Evolutionary conservation across 257 asterid species (phyloP), one percentile per base, ranked within the genome.

Genomic region (Jacaranda copaia): DNA sequence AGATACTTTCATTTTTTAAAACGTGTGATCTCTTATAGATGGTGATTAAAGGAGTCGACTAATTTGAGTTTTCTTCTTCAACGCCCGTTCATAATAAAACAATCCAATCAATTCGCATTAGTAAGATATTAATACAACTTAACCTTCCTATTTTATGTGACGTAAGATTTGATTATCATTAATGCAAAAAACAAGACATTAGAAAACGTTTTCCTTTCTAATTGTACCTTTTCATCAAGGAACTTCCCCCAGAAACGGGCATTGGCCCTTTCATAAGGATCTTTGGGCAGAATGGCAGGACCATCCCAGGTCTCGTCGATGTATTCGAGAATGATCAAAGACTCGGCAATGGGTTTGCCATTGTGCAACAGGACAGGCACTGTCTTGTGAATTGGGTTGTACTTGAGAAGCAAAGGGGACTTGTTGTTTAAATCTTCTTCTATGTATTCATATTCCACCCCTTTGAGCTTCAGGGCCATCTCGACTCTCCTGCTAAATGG

Each of bases 221-320:
- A 15, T 52, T 52, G 6, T 48, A 87, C 96, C 90, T 88, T 88
- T 2, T 86, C 86, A 4, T 90, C 89, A 0, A 88, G 6, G 72
- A 86, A 86, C 53, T 82, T 85, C 12, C 74, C 84, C 92, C 90
- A 90, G 66, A 89, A 88, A n/a, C 87, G 87, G 5, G 85, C 84
- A 5, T 15, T 66, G 76, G 89, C 87, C 59, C 82, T 80, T 7
- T 84, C 79, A 20, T 74, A 75, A 2, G 89, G 91, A 57, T 88
- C 78, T 40, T 82, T 45, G 6, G 95, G 89, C 56, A 86, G 46
- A 51, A 89, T 75, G 3, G 82, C 12, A 1, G 82, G 84, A 9
- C 82, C 84, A 32, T 78, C 58, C 84, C 86, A 89, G 3, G 76
- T 75, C 53, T 88, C 88, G 3, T 90, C 92, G 18, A 89, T 83